Conservation (phyloP, 73 alveolate species). For the Blepharisma japonicum region DNA sequence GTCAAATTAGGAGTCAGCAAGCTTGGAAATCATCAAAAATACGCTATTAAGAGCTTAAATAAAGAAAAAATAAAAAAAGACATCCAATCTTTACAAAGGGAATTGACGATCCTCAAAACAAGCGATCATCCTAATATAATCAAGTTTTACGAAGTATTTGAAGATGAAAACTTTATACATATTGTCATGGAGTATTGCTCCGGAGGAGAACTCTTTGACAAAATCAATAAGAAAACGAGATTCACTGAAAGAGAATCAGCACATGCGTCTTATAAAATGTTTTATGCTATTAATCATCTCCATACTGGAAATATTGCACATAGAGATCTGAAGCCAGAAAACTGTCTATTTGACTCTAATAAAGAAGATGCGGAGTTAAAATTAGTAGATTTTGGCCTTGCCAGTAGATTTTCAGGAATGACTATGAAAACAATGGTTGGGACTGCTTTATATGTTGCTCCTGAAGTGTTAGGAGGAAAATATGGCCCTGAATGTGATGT, state of each 20-base stretch:
- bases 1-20: not conserved
- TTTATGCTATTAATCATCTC: conserved; percentile 55
- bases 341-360: conserved; percentile 44
- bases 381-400: conserved; percentile 42
- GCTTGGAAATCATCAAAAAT: not conserved
- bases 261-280: conserved; percentile 25
- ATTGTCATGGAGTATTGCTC: conserved; percentile 57
- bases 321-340: conserved; percentile 78
- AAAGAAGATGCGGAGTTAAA: conserved; percentile 40
- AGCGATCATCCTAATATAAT: conserved; percentile 66
- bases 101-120: conserved; percentile 43
- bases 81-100: conserved; percentile 24
- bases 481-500: conserved; percentile 63
- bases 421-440: conserved; percentile 27
- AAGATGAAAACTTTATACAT: conserved; percentile 52
- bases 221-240: conserved; percentile 36
- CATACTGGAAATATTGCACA: conserved; percentile 62
- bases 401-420: conserved; percentile 24
- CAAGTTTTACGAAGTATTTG: conserved; percentile 53
- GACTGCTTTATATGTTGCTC: conserved; percentile 37
- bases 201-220: conserved; percentile 55
- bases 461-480: conserved; percentile 43
- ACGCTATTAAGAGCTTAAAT: conserved; percentile 1
- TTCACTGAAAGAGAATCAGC: conserved; percentile 23
- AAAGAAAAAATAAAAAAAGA: conserved; percentile 20